phyloP scores from a whole-genome alignment of 805 yeast species.

The Grigorovia transvaalensis region DNA sequence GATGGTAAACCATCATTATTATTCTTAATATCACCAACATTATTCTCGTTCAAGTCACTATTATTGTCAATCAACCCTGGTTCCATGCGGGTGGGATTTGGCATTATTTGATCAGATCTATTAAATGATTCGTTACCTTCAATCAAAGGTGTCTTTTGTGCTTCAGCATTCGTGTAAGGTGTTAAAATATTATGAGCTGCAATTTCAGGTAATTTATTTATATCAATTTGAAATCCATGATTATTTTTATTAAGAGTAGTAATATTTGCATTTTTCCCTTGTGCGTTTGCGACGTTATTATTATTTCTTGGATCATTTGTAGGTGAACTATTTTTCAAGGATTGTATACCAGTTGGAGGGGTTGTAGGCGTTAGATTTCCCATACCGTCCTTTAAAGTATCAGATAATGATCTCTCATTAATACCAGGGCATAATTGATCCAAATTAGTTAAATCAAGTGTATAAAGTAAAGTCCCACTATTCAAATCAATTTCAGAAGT shows the following conservation, averaged over 20 bases:
- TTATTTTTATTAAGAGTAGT: background rate
- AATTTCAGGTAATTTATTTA: conserved; percentile 2
- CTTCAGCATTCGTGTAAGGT: conserved; percentile 13
- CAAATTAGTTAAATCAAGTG: conserved; percentile 42
- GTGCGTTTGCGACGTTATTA: background rate
- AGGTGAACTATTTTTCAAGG: background rate
- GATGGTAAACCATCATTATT: background rate
- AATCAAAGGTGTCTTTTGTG: conserved; percentile 7
- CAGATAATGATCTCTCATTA: conserved; percentile 5
- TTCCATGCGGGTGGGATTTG: background rate
- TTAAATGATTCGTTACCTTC: background rate
- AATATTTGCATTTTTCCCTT: background rate
- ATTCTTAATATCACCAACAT: background rate
- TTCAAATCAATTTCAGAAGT: conserved; percentile 44
- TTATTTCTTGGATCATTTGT: background rate
- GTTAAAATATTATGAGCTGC: conserved; percentile 20
- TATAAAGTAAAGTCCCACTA: conserved; percentile 51
- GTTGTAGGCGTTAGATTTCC: conserved; percentile 10
- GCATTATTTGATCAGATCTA: background rate
- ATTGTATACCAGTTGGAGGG: conserved; percentile 5
- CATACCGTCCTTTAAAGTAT: background rate
- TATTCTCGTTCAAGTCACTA: background rate
- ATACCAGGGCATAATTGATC: conserved; percentile 31
- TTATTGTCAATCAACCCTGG: background rate
- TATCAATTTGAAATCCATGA: background rate